Evolutionary conservation across 179 eudicot genomes (phyloP).

Genomic region (Vitellaria paradoxa): DNA sequence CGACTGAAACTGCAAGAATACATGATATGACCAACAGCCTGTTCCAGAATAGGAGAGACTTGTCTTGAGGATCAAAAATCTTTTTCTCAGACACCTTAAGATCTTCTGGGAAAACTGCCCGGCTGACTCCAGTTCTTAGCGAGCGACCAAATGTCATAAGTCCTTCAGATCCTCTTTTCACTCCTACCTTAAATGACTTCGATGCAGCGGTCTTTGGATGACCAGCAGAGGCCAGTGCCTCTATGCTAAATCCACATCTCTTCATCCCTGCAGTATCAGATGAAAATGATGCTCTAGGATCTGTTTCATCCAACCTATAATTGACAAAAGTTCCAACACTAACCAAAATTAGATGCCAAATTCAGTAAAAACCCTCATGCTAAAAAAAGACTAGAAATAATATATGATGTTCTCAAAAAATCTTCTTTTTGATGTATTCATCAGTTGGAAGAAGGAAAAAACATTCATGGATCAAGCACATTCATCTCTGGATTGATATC

Average conservation of each 20-base stretch:
- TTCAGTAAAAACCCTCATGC: not conserved
- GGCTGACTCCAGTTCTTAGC: slow-evolving; percentile 74
- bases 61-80: slow-evolving; percentile 97
- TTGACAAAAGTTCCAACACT: slow-evolving; percentile 2
- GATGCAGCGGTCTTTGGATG: slow-evolving; percentile 42
- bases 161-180: slow-evolving; percentile 83
- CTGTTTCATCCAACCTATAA: slow-evolving; percentile 78
- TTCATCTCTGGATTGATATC: not conserved
- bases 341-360: slow-evolving; percentile 3
- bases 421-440: not conserved
- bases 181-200: slow-evolving; percentile 59
- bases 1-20: slow-evolving; percentile 79
- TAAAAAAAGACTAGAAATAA: not conserved
- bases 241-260: slow-evolving; percentile 46
- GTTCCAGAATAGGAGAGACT: slow-evolving; percentile 76
- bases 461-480: not conserved
- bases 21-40: slow-evolving; percentile 85
- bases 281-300: slow-evolving; percentile 54
- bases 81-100: slow-evolving; percentile 86
- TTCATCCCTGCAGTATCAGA: slow-evolving; percentile 53
- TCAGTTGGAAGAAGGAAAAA: not conserved
- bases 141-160: slow-evolving; percentile 76
- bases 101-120: slow-evolving; percentile 94
- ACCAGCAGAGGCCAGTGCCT: slow-evolving; percentile 39
- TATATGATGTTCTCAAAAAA: not conserved